Percentiles rank a stretch among this genome's conserved stretches.
Evolutionary conservation across 257 asterid species (phyloP).

Genomic region (Nicotiana benthamiana): DNA sequence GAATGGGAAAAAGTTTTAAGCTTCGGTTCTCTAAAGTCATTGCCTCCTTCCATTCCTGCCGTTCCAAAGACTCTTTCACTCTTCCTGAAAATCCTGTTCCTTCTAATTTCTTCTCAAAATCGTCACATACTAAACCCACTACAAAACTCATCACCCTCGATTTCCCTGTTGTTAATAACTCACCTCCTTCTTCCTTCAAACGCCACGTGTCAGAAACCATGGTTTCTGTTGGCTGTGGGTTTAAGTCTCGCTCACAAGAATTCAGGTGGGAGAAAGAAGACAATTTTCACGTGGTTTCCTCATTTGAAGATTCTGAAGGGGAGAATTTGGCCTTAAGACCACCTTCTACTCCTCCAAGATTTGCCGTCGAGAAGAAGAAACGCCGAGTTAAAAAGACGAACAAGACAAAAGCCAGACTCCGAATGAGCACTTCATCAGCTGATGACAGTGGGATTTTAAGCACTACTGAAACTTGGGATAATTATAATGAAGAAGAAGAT

Average conservation of each 20-base stretch:
- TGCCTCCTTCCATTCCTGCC: slow-evolving; percentile 60
- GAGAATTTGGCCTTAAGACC: slow-evolving; percentile 5
- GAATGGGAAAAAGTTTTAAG: slow-evolving; percentile 26
- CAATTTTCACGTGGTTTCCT: slow-evolving; percentile 59
- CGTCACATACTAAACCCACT: slow-evolving; percentile 1
- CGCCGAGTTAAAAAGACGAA: slow-evolving; percentile 28
- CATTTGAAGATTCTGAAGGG: slow-evolving; percentile 22
- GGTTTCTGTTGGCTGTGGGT: slow-evolving; percentile 12
- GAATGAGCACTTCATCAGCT: slow-evolving; percentile 50
- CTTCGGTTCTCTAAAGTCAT: slow-evolving; percentile 44
- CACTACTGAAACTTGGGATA: slow-evolving; percentile 21
- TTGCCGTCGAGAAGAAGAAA: slow-evolving; percentile 2
- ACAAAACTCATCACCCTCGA: neutral
- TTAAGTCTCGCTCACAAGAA: slow-evolving; percentile 8
- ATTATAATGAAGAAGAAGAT: slow-evolving; percentile 5
- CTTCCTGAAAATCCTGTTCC: slow-evolving; percentile 57
- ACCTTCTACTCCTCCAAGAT: slow-evolving; percentile 14
- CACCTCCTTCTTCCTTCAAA: slow-evolving; percentile 16
- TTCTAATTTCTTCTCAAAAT: slow-evolving; percentile 18
- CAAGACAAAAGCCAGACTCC: slow-evolving; percentile 15
- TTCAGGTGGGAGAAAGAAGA: slow-evolving; percentile 56
- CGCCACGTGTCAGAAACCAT: slow-evolving; percentile 20
- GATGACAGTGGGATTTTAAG: slow-evolving; percentile 54
- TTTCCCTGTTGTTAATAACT: neutral
- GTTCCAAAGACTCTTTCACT: slow-evolving; percentile 49